Evolutionary conservation across 306 rosid genomes (phyloP).

Genomic region (Crataegus laevigata): DNA sequence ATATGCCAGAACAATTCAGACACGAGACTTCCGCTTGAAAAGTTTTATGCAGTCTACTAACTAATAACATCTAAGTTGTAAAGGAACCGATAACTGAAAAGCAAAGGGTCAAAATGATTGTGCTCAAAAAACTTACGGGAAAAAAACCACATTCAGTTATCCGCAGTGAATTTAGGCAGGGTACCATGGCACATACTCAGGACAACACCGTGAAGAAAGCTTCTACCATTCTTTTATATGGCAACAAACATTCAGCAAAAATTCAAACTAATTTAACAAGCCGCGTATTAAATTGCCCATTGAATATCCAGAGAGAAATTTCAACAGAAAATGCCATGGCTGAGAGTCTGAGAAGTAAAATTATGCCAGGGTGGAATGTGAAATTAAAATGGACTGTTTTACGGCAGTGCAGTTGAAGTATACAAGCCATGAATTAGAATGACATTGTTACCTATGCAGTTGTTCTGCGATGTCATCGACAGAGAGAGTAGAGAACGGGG

Average conservation of each 20-base stretch:
- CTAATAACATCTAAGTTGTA: neutral
- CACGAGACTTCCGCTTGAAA: neutral
- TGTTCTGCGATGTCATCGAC: slow-evolving; percentile 76
- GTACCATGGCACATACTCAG: neutral
- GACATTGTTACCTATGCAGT: slow-evolving; percentile 63
- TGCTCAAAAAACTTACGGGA: neutral
- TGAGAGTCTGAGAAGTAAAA: neutral
- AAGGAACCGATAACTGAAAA: neutral
- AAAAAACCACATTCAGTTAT: neutral
- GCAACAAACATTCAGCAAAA: neutral
- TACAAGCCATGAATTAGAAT: neutral
- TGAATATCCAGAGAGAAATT: neutral
- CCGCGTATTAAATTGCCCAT: neutral
- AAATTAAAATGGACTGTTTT: neutral
- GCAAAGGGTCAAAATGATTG: neutral
- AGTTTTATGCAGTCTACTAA: neutral
- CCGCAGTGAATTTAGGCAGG: neutral
- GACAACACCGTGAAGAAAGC: neutral
- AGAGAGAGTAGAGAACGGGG: slow-evolving; percentile 84
- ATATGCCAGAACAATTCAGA: neutral
- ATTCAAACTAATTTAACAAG: neutral
- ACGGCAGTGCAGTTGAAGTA: neutral
- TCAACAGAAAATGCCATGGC: neutral
- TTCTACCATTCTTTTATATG: neutral
- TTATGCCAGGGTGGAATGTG: neutral